Evolutionary conservation across 2,329 filamentous ascomycete genomes (phyloP), one percentile per base, ranked within the genome.

Genomic region (Epichloe gansuensis): DNA sequence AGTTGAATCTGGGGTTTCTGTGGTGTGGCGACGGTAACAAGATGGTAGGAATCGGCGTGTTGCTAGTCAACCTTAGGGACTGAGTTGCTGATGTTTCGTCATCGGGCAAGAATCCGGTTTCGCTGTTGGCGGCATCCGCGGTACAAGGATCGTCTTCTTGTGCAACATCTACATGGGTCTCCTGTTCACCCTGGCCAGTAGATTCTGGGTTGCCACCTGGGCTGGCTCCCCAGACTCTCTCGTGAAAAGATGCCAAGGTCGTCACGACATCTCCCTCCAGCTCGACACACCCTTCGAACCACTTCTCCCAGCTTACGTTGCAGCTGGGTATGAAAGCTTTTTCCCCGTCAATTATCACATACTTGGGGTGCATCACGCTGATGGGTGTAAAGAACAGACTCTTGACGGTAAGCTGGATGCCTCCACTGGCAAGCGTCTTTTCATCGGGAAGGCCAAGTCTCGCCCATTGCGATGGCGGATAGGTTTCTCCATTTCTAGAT

Each of bases 281-380:
- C 51, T 81, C 79, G 3, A 91, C 69, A 52, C 83, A 87, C 0
- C 84, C 85, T 64, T 94, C 88, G 27, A 91, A 83, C 88, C 88
- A 94, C n/a, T 80, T 68, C 65, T 93, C 88, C 85, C 85, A 93
- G 61, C 85, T 89, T 4, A 94, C 80, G 59, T 94, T 94, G 66
- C 86, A 90, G 59, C 84, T 89, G 0, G 87, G 87, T 9, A 93
- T 66, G 59, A 84, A 83, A 0, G 84, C 84, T 2, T 69, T 73
- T 35, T 71, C 65, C 0, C 83, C 75, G 63, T 94, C 88, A 1
- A 91, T 66, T 13, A 93, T 74, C 39, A 91, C 74, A 58, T 87
- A 91, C 61, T 94, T 94, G 0, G 87, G 84, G 62, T 94, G 88
- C 81, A 93, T 86, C n/a, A 94, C 84, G 60, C 86, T 88, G 54